phyloP scores from a whole-genome alignment of 2,329 filamentous ascomycete species.

The Aspergillus quadricinctus region DNA sequence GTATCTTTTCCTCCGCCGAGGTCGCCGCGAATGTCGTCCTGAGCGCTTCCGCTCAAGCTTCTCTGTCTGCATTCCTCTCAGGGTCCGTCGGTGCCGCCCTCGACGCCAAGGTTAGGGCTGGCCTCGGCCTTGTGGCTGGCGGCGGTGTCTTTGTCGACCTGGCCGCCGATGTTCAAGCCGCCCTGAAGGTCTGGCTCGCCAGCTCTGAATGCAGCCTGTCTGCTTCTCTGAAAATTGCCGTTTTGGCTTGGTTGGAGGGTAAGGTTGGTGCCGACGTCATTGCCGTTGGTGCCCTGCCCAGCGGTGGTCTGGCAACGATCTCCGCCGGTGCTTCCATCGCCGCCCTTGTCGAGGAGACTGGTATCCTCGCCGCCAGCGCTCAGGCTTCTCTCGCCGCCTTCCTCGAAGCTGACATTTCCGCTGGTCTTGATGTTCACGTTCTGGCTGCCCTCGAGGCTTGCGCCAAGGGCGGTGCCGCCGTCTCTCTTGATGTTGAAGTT shows the following conservation, averaged over 20 bases:
- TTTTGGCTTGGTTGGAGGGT: conserved; percentile 31
- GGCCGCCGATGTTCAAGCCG: conserved; percentile 27
- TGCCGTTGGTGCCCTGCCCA: conserved; percentile 23
- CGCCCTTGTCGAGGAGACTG: conserved; percentile 26
- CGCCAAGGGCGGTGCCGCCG: conserved; percentile 27
- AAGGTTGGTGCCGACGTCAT: conserved; percentile 24
- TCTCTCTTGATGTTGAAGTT: conserved; percentile 22
- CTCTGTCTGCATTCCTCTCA: conserved; percentile 27
- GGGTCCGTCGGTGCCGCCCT: conserved; percentile 16
- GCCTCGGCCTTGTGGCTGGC: conserved; percentile 30
- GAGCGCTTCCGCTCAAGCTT: conserved; percentile 24
- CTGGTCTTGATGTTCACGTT: conserved; percentile 25
- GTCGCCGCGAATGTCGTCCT: conserved; percentile 29
- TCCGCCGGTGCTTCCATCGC: conserved; percentile 31
- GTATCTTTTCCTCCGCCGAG: conserved; percentile 28
- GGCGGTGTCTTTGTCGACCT: conserved; percentile 30
- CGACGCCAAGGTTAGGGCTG: conserved; percentile 27
- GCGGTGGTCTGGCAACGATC: conserved; percentile 25
- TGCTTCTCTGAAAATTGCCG: conserved; percentile 24
- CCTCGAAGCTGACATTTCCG: conserved; percentile 27
- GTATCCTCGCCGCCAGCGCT: conserved; percentile 24
- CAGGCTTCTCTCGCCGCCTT: conserved; percentile 30
- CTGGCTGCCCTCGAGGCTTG: conserved; percentile 25
- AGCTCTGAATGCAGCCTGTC: conserved; percentile 24
- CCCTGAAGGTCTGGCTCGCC: conserved; percentile 28